Base-by-base conservation (phyloP, 768 basidiomycete genomes). In the Tulasnella sp. region DNA sequence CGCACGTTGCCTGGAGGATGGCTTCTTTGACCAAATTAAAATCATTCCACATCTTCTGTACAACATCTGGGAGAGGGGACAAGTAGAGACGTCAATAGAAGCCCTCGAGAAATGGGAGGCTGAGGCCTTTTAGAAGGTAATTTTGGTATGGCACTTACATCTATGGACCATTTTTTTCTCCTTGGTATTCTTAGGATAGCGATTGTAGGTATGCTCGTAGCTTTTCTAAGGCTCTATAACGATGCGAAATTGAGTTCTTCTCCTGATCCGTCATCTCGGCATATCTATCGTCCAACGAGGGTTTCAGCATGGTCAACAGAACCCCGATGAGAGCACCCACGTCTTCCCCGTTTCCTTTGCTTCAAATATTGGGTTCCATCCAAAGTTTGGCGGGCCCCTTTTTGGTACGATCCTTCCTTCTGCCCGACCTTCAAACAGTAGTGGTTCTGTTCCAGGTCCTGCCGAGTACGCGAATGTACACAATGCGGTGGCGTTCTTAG, bases 381-480 rank as follows among this genome's bases (percentile, higher is more conserved):
- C 97, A 81, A 98, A 98, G 15, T 87, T 83, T 37, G 86, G 84
- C 0, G 90, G 87, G 0, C 97, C 97, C 64, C 96, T 84, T 0
- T 96, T 87, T 34, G 90, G 89, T 2, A 99, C 97, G 78, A 99
- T 96, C n/a, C 83, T 86, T 1, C 97, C 97, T 34, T 94, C 89
- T 0, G 96, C 97, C 14, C 88, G 86, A 0, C 97, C 97, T 80
- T 97, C 96, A 76, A 93, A 93, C 11, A 93, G 82, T 69, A 96
- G 84, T 1, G 87, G 78, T 17, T 36, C 42, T 7, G 76, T 70
- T 81, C 89, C 90, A 34, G 96, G 94, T 0, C 95, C 94, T 0
- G 91, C 85, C 49, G 91, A 92, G 82, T 97, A 99, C 7, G 96
- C 97, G 80, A 99, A 99, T 1, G 97, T 99, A 83, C 97, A 99